Conservation (phyloP, 495 filamentous ascomycete genomes). For the Sporormia fimetaria region DNA sequence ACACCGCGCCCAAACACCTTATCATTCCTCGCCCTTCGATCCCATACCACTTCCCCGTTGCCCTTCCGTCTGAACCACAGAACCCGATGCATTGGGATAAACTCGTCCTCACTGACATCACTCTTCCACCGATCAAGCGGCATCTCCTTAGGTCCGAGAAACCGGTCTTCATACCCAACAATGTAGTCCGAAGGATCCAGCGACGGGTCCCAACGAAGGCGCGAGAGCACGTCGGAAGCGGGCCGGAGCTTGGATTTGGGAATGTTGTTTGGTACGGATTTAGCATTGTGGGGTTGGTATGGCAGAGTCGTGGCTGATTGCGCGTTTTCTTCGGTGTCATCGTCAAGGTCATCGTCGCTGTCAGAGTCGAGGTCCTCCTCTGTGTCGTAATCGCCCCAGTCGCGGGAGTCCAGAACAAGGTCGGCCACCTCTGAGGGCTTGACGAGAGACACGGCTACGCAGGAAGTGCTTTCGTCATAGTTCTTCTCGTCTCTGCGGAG, state of each 20-base stretch:
- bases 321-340: conserved; percentile 24
- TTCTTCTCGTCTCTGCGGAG: conserved; percentile 38
- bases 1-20: conserved; percentile 47
- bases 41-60: conserved; percentile 45
- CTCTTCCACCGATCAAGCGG: conserved; percentile 55
- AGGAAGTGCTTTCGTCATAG: conserved; percentile 39
- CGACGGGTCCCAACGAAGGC: conserved; percentile 57
- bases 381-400: conserved; percentile 39
- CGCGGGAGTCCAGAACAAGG: conserved; percentile 36
- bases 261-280: neutral
- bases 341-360: conserved; percentile 26
- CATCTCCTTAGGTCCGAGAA: conserved; percentile 53
- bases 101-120: conserved; percentile 71
- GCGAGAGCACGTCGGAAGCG: conserved; percentile 54
- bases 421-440: conserved; percentile 31
- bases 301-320: neutral
- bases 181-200: conserved; percentile 54
- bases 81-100: conserved; percentile 73
- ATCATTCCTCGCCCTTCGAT: conserved; percentile 44
- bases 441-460: conserved; percentile 37
- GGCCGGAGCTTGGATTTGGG: conserved; percentile 31
- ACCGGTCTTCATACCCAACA: conserved; percentile 67
- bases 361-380: conserved; percentile 34
- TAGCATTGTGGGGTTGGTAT: neutral
- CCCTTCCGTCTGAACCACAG: conserved; percentile 53